These are phyloP conservation scores for Ganoderma meredithae DNA, from an alignment of 1,284 basidiomycete genomes.

Conservation along the genomic window DNA sequence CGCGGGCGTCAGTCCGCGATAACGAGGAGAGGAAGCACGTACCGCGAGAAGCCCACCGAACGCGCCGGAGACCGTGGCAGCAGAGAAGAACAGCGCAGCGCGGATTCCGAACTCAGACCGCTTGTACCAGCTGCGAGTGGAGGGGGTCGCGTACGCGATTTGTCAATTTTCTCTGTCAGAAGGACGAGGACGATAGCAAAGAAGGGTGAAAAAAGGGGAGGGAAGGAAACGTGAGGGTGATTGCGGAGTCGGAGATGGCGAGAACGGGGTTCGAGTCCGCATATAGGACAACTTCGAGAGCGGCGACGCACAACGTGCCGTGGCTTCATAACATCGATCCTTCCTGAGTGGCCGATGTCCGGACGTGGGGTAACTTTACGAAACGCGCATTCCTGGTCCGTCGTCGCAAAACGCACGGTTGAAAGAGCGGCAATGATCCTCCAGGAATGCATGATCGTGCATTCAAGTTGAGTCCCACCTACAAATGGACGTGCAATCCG, in stretches of 20 bases:
- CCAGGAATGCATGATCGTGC: not conserved
- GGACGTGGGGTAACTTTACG: not conserved
- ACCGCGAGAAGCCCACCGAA: slow-evolving; percentile 76
- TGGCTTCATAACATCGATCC: not conserved
- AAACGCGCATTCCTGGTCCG: not conserved
- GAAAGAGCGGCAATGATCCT: not conserved
- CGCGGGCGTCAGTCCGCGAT: not conserved
- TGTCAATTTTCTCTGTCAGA: slow-evolving; percentile 9
- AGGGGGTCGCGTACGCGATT: not conserved
- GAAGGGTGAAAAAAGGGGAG: not conserved
- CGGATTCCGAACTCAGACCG: slow-evolving; percentile 73
- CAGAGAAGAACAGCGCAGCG: slow-evolving; percentile 78
- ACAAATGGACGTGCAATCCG: not conserved
- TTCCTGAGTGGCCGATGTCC: not conserved
- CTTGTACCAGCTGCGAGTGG: slow-evolving; percentile 49
- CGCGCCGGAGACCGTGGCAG: slow-evolving; percentile 75
- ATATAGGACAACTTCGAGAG: not conserved
- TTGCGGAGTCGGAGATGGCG: slow-evolving; percentile 20
- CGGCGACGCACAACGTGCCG: not conserved
- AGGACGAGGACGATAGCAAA: not conserved
- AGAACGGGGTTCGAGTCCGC: slow-evolving; percentile 1
- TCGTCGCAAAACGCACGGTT: not conserved
- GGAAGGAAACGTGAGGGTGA: not conserved
- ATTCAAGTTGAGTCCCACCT: not conserved
- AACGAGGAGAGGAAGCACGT: slow-evolving; percentile 32